phyloP scores from a whole-genome alignment of 371 early-diverging fungal species.

The Neoconidiobolus thromboides region DNA sequence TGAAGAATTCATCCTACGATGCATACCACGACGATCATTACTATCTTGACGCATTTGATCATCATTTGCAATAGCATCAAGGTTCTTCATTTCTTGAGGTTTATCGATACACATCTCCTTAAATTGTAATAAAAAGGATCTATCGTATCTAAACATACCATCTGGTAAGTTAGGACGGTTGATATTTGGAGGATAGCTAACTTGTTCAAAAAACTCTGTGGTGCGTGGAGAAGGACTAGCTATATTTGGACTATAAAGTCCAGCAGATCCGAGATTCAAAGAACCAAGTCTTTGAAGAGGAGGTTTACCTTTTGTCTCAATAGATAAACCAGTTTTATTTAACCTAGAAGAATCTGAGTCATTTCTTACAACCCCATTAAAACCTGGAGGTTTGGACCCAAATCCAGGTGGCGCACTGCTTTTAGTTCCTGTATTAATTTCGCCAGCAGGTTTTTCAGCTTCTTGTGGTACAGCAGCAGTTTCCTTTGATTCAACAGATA shows the following conservation, averaged over 20 bases:
- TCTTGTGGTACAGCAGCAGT: neutral
- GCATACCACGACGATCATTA: slow-evolving; percentile 6
- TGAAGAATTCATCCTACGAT: slow-evolving; percentile 9
- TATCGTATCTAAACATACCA: slow-evolving; percentile 36
- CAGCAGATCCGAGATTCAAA: neutral
- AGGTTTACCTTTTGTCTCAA: neutral
- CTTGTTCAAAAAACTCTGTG: slow-evolving; percentile 14
- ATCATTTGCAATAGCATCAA: slow-evolving; percentile 38
- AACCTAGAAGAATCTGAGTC: slow-evolving; percentile 9
- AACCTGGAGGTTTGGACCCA: slow-evolving; percentile 10
- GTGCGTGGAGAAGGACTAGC: slow-evolving; percentile 13
- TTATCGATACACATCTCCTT: slow-evolving; percentile 35
- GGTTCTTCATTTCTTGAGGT: slow-evolving; percentile 42
- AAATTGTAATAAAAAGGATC: slow-evolving; percentile 65
- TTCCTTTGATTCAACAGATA: slow-evolving; percentile 9
- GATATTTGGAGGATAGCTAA: slow-evolving; percentile 23
- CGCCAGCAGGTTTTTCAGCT: neutral
- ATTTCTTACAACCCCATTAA: neutral
- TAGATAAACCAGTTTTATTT: slow-evolving; percentile 8
- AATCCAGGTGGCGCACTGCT: slow-evolving; percentile 6
- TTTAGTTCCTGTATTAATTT: no score
- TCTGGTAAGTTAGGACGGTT: slow-evolving; percentile 17
- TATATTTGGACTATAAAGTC: slow-evolving; percentile 11
- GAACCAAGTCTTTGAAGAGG: neutral
- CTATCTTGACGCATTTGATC: slow-evolving; percentile 19